Evolutionary conservation across 768 basidiomycete genomes (phyloP).

Genomic region (Cystofilobasidium bisporidii): DNA sequence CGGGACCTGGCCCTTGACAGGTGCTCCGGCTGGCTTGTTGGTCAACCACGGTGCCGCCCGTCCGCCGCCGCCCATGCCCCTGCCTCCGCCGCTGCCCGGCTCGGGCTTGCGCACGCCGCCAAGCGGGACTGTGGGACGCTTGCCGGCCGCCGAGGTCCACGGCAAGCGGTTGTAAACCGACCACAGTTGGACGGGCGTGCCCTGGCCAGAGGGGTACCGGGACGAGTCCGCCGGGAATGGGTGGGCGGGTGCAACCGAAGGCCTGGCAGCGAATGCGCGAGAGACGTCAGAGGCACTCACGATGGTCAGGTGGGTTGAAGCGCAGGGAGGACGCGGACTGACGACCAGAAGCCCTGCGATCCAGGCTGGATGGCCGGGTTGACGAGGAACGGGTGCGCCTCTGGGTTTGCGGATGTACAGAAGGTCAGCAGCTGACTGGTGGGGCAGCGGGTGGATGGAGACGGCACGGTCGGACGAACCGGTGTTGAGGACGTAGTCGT

Average conservation of each 20-base stretch:
- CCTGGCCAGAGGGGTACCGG: background rate
- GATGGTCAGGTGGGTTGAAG: background rate
- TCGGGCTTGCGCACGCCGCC: too few relatives aligned
- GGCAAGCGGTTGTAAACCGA: background rate
- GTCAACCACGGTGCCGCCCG: too few relatives aligned
- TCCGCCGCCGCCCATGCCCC: too few relatives aligned
- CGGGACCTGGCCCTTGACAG: too few relatives aligned
- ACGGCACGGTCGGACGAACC: too few relatives aligned
- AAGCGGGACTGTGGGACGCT: too few relatives aligned
- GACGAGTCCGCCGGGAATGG: background rate
- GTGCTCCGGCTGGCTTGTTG: too few relatives aligned
- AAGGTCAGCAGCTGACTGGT: too few relatives aligned
- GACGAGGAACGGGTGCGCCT: background rate
- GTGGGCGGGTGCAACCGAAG: background rate
- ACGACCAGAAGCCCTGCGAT: slow-evolving; percentile 6
- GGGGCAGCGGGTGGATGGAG: too few relatives aligned
- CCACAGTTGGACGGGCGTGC: background rate
- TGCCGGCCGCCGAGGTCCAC: background rate
- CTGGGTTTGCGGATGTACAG: background rate
- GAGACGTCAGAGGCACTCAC: too few relatives aligned
- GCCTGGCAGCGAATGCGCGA: background rate
- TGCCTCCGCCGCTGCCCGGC: too few relatives aligned
- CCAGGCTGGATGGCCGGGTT: background rate
- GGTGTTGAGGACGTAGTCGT: slow-evolving; percentile 40
- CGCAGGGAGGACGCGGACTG: background rate